phyloP scores from a whole-genome alignment of 83 land plant species.

The Picea abies region DNA sequence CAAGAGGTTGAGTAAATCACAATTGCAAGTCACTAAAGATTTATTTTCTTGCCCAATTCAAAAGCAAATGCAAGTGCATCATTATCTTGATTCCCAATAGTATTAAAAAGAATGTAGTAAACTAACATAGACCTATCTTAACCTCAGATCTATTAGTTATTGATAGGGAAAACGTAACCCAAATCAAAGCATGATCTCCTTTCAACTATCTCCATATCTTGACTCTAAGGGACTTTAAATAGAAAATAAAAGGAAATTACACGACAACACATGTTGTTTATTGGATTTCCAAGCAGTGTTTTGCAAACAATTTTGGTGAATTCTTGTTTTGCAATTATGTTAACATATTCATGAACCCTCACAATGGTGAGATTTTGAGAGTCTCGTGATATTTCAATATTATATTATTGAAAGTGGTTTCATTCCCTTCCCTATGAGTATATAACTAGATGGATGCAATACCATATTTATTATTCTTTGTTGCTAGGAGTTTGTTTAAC shows the following conservation, averaged over 20 bases:
- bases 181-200: no score
- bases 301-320: background rate
- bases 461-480: background rate
- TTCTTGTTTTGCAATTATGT: conserved; percentile 9
- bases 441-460: background rate
- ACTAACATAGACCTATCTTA: no score
- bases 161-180: no score
- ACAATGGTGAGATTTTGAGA: background rate
- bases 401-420: background rate
- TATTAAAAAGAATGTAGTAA: no score
- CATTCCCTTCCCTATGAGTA: background rate
- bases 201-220: no score
- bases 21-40: no score
- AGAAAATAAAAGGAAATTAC: background rate
- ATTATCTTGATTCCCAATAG: no score
- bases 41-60: no score
- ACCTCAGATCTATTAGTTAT: no score
- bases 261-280: background rate
- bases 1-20: no score
- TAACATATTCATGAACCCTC: conserved; percentile 5
- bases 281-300: conserved; percentile 1
- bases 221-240: background rate
- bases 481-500: background rate
- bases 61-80: no score
- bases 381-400: background rate